Conservation (phyloP, 129 eudicot genomes). For the Heracleum sosnowskyi region DNA sequence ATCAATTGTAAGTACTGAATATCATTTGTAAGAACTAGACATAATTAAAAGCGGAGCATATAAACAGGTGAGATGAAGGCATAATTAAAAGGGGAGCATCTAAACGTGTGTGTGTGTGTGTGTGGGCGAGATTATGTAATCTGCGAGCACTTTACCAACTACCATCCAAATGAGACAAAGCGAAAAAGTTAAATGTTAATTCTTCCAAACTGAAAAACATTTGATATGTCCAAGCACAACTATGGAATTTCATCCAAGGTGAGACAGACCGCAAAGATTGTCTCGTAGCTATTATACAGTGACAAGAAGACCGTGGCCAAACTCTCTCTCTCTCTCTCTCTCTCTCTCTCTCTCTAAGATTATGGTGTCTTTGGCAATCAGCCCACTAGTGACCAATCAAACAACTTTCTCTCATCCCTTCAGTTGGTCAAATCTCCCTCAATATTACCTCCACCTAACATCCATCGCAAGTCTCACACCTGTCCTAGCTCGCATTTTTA, state of each 20-base stretch:
- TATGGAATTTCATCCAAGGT: neutral
- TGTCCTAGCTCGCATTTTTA: neutral
- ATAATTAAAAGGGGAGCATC: neutral
- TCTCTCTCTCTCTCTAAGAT: too few species aligned
- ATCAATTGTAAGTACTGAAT: neutral
- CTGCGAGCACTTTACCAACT: neutral
- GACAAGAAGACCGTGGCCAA: neutral
- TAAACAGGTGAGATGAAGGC: neutral
- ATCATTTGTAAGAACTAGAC: neutral
- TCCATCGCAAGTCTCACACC: neutral
- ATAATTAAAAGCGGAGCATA: neutral
- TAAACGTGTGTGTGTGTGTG: neutral
- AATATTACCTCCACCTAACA: neutral
- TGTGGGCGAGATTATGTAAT: neutral
- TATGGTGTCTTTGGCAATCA: neutral
- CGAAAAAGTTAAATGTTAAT: neutral
- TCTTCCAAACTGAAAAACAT: neutral
- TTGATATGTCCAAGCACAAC: neutral
- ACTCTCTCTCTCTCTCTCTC: too few species aligned
- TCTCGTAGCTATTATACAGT: neutral
- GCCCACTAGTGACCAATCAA: slow-evolving; percentile 1
- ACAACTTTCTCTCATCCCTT: neutral
- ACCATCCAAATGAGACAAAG: neutral
- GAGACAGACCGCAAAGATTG: neutral
- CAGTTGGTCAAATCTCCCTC: neutral